These are phyloP conservation scores for Eucalyptus pumila DNA, from an alignment of 345 rosid genomes.

Conservation along the genomic window DNA sequence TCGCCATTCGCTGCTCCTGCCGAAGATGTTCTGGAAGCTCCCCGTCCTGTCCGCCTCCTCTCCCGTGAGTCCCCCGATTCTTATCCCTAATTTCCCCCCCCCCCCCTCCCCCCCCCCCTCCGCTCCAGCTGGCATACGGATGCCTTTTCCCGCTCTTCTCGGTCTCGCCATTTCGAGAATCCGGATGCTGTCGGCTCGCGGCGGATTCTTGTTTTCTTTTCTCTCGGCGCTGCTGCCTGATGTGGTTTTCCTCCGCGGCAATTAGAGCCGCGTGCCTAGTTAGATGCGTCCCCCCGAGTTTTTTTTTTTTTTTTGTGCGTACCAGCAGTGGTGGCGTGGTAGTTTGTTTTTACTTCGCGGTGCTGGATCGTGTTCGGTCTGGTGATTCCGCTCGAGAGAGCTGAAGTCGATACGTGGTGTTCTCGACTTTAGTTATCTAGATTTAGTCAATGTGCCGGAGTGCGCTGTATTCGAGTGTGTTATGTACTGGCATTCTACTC, in stretches of 20 bases:
- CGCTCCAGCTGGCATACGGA: not conserved
- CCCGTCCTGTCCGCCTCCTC: slow-evolving; percentile 78
- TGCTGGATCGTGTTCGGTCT: not conserved
- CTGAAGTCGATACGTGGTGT: not conserved
- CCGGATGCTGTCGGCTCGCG: not conserved
- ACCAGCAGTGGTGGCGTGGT: not conserved
- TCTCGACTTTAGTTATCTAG: not conserved
- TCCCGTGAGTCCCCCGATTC: slow-evolving; percentile 46
- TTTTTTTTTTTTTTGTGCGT: not conserved
- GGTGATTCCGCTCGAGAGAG: not conserved
- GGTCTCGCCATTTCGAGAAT: not conserved
- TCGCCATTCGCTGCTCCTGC: not conserved
- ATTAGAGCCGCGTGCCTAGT: not conserved
- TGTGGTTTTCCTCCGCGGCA: not conserved
- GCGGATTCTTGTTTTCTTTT: not conserved
- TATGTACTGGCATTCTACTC: not conserved
- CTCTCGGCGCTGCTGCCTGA: not conserved
- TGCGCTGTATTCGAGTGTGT: not conserved
- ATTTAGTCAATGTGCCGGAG: not conserved
- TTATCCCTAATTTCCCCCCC: not conserved
- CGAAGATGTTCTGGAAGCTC: slow-evolving; percentile 92
- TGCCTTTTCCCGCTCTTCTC: not conserved
- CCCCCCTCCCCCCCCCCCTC: not conserved
- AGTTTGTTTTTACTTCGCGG: not conserved
- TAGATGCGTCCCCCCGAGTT: not conserved